phyloP scores from a whole-genome alignment of 2,329 filamentous ascomycete species.

The Ceratocystiopsis sp. region DNA sequence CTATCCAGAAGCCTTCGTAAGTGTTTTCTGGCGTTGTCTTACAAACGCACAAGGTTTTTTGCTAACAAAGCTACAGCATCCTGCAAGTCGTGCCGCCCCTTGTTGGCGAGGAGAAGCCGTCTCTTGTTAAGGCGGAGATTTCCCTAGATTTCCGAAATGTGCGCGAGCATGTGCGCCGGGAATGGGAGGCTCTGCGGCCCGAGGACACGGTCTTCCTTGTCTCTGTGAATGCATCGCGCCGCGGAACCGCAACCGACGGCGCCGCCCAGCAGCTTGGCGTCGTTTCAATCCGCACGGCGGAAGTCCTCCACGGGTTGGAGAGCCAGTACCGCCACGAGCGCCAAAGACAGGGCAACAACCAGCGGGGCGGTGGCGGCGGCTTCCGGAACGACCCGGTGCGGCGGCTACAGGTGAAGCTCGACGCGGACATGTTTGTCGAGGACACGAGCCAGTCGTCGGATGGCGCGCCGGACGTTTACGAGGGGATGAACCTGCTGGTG shows the following conservation, averaged over 20 bases:
- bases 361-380: conserved; percentile 24
- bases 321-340: conserved; percentile 66
- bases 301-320: conserved; percentile 73
- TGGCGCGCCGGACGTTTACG: conserved; percentile 66
- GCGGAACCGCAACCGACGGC: conserved; percentile 36
- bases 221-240: conserved; percentile 47
- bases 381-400: conserved; percentile 43
- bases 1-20: conserved; percentile 61
- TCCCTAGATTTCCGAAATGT: conserved; percentile 66
- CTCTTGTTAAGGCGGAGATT: conserved; percentile 73
- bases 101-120: conserved; percentile 71
- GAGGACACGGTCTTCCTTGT: conserved; percentile 86
- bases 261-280: conserved; percentile 49
- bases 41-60: too few species aligned
- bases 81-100: conserved; percentile 69
- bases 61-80: conserved; percentile 30
- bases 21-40: conserved; percentile 7
- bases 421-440: conserved; percentile 57
- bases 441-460: conserved; percentile 51
- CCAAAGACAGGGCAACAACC: conserved; percentile 15
- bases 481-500: conserved; percentile 69
- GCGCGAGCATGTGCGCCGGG: conserved; percentile 56
- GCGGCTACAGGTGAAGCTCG: conserved; percentile 65
- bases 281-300: conserved; percentile 58
- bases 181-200: conserved; percentile 78